These are phyloP conservation scores for Fusarium sp. DNA, from an alignment of 2,329 filamentous ascomycete species.

Conservation along the genomic window DNA sequence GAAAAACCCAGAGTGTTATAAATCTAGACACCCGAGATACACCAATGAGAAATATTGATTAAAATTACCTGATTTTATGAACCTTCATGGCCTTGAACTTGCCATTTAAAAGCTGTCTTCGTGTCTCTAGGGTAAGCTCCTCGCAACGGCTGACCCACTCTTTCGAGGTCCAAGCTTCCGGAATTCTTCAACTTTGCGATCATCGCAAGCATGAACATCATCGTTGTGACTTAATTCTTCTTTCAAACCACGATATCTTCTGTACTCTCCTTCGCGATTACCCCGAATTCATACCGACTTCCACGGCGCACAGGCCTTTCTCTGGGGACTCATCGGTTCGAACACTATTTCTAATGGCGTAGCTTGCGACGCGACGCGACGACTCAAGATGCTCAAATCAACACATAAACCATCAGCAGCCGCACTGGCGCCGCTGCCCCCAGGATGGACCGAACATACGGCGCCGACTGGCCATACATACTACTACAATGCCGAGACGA, in stretches of 20 bases:
- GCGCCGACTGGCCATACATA: conserved; percentile 88
- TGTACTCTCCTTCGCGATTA: neutral
- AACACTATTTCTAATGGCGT: conserved; percentile 19
- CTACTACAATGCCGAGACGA: conserved; percentile 85
- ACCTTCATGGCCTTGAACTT: neutral
- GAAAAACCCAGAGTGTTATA: neutral
- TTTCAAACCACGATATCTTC: neutral
- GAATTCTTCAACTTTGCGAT: conserved; percentile 4
- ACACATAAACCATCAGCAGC: conserved; percentile 73
- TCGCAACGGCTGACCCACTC: neutral
- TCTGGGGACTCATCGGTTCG: no score
- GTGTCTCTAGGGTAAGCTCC: conserved; percentile 16
- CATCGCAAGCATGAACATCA: neutral
- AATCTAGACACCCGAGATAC: neutral
- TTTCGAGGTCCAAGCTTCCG: conserved; percentile 25
- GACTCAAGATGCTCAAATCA: conserved; percentile 73
- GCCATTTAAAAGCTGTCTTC: neutral
- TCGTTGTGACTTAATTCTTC: neutral
- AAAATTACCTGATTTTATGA: neutral
- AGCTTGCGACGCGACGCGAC: conserved; percentile 12
- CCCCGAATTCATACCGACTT: no score
- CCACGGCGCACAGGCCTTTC: neutral
- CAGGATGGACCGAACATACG: conserved; percentile 93
- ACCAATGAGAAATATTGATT: neutral
- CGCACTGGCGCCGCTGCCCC: conserved; percentile 69